Conservation (phyloP, 495 filamentous ascomycete species). For the Annulohypoxylon nitens region DNA sequence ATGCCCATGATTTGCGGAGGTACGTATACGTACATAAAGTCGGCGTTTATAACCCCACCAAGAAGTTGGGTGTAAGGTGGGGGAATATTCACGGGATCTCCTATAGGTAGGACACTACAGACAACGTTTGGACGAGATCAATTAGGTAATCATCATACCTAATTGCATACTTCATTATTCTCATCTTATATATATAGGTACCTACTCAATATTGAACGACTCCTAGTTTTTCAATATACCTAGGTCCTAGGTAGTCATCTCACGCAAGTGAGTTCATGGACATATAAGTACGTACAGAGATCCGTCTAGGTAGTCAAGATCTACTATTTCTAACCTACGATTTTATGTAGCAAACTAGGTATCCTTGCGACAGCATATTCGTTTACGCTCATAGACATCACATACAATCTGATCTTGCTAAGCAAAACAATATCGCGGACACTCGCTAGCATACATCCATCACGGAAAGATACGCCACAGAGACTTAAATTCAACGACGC, state of each 20-base stretch:
- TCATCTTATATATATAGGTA: no score
- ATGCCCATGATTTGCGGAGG: background rate
- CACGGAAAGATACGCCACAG: background rate
- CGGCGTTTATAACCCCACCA: slow-evolving; percentile 5
- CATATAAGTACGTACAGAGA: background rate
- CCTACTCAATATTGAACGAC: no score
- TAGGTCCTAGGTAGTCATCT: no score
- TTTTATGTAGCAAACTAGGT: background rate
- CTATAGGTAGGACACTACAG: background rate
- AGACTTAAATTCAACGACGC: background rate
- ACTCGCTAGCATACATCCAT: background rate
- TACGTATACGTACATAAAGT: background rate
- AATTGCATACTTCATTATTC: background rate
- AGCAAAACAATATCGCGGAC: background rate
- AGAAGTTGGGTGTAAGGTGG: slow-evolving; percentile 4
- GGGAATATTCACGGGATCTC: background rate
- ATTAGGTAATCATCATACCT: background rate
- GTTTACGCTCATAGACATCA: background rate
- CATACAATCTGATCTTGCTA: background rate
- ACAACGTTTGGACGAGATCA: background rate
- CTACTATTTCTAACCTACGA: background rate
- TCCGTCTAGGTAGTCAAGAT: background rate
- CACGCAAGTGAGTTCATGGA: background rate
- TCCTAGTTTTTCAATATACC: no score
- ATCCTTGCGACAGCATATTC: background rate